Conservation (phyloP, 1,139 yeast species). For the Blastobotrys malaysiensis region DNA sequence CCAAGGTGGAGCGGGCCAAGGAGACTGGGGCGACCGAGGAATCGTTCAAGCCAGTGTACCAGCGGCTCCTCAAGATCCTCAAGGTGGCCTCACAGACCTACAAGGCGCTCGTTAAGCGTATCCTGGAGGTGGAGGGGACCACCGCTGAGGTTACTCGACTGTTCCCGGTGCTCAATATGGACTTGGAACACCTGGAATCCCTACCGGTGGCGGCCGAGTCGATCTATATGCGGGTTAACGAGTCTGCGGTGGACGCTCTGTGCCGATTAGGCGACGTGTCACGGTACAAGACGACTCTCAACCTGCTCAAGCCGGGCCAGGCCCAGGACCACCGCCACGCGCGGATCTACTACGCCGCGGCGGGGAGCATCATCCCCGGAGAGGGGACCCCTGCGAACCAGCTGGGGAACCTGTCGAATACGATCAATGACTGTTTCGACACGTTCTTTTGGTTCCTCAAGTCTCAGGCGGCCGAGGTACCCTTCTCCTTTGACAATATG, state of each 20-base stretch:
- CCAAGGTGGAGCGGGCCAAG: not conserved
- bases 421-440: constrained; percentile 8
- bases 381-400: constrained; percentile 13
- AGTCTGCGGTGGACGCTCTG: constrained; percentile 8
- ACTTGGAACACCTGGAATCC: constrained; percentile 8
- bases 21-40: not conserved
- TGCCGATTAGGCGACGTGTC: constrained; percentile 23
- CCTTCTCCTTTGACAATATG: constrained; percentile 12
- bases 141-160: constrained; percentile 8
- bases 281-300: constrained; percentile 15
- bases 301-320: constrained; percentile 5
- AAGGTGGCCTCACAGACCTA: constrained; percentile 17
- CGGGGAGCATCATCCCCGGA: constrained; percentile 15
- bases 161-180: constrained; percentile 7
- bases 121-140: constrained; percentile 15
- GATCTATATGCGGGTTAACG: not conserved
- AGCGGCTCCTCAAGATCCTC: constrained; percentile 15
- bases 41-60: not conserved
- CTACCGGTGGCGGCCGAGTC: not conserved
- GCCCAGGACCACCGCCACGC: constrained; percentile 17
- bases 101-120: constrained; percentile 14
- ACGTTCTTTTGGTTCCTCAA: constrained; percentile 10
- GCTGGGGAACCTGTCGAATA: constrained; percentile 10
- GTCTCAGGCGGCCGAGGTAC: constrained; percentile 10
- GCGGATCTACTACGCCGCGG: constrained; percentile 19